These are phyloP conservation scores for Alopecurus myosuroides DNA, from an alignment of 176 grass and related monocot species.

Conservation along the genomic window DNA sequence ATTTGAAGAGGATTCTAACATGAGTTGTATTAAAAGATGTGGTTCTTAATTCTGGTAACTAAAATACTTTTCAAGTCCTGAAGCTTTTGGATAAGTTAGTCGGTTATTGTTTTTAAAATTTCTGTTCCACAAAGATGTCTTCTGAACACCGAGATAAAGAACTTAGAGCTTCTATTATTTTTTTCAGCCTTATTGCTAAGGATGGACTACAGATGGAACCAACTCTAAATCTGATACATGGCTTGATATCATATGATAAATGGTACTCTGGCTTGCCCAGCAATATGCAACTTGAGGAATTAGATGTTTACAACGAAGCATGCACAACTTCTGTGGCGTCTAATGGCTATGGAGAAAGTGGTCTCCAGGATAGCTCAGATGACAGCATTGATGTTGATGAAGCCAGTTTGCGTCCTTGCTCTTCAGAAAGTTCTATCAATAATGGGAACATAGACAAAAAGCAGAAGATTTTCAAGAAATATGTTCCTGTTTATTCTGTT, in stretches of 20 bases:
- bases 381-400: conserved; percentile 32
- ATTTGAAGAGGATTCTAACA: neutral
- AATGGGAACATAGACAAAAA: conserved; percentile 28
- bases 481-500: neutral
- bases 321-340: conserved; percentile 10
- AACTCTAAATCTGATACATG: conserved; percentile 62
- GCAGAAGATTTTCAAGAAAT: conserved; percentile 6
- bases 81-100: neutral
- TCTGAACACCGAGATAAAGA: neutral
- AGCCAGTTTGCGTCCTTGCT: conserved; percentile 24
- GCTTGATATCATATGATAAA: conserved; percentile 57
- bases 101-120: neutral
- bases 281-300: conserved; percentile 53
- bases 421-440: conserved; percentile 54
- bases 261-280: conserved; percentile 71
- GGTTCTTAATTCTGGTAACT: neutral
- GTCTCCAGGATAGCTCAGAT: conserved; percentile 39
- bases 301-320: conserved; percentile 33
- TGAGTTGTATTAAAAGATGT: neutral
- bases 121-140: neutral
- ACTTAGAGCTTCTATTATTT: neutral
- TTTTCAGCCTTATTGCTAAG: conserved; percentile 46
- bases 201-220: conserved; percentile 34
- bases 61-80: neutral
- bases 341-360: conserved; percentile 24